These are phyloP conservation scores for Phytophthora fragariaefolia DNA, from an alignment of 352 stramenopile species.

Conservation along the genomic window DNA sequence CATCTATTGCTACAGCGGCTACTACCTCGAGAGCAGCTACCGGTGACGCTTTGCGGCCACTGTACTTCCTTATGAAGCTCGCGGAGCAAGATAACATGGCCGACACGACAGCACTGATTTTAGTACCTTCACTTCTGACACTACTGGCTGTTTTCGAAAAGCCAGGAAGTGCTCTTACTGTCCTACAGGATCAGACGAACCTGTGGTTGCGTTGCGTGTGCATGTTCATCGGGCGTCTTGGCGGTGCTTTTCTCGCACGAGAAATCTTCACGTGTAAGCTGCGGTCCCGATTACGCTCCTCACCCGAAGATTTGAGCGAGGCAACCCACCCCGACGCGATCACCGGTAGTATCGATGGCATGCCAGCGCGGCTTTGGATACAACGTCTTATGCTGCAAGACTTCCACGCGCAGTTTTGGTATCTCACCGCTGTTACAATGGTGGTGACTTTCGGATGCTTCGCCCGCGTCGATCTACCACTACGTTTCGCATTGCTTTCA, in stretches of 20 bases:
- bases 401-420: conserved; percentile 89
- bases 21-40: conserved; percentile 22
- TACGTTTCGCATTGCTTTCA: conserved; percentile 77
- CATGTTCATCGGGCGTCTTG: conserved; percentile 83
- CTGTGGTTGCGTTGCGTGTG: conserved; percentile 86
- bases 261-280: conserved; percentile 91
- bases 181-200: conserved; percentile 76
- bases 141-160: conserved; percentile 81
- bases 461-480: conserved; percentile 68
- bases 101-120: conserved; percentile 84
- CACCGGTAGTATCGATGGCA: conserved; percentile 58
- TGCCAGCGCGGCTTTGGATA: conserved; percentile 80
- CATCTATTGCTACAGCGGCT: neutral
- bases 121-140: conserved; percentile 83
- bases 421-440: conserved; percentile 83
- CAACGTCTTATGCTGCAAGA: conserved; percentile 88
- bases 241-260: conserved; percentile 74
- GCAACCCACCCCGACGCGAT: conserved; percentile 26
- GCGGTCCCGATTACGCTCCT: conserved; percentile 53
- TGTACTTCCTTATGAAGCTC: conserved; percentile 91
- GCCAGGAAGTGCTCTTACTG: conserved; percentile 60
- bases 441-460: conserved; percentile 90
- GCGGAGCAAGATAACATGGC: conserved; percentile 91
- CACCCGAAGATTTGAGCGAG: conserved; percentile 31
- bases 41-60: conserved; percentile 54